A percentile compares a stretch with the other conserved stretches of the same genome.
phyloP scores from a whole-genome alignment of 176 grass and related monocot species.

The Aegilops tauschii region DNA sequence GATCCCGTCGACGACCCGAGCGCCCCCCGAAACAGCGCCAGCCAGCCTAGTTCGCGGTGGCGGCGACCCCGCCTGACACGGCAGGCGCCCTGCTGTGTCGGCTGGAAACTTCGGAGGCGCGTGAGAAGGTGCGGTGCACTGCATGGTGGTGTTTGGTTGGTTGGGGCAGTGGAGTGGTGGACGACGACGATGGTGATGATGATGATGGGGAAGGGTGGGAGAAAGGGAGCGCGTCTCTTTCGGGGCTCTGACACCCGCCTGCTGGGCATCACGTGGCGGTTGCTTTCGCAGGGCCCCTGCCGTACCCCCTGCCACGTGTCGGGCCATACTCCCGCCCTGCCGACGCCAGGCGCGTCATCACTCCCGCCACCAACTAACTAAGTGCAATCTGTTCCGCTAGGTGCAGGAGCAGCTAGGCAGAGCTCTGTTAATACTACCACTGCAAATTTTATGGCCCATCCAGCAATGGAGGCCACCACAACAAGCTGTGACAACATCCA shows the following conservation, averaged over 20 bases:
- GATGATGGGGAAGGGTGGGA: not conserved
- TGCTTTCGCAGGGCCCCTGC: constrained; percentile 58
- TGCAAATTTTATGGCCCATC: not conserved
- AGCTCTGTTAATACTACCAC: not conserved
- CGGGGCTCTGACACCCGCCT: constrained; percentile 66
- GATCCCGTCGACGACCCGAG: not conserved
- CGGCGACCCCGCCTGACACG: not conserved
- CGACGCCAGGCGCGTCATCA: constrained; percentile 9
- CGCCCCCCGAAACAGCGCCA: not conserved
- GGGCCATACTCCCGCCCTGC: constrained; percentile 36
- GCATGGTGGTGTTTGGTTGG: not conserved
- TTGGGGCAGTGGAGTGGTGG: not conserved
- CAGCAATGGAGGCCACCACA: not conserved
- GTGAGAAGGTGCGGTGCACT: not conserved
- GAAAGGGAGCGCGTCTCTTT: constrained; percentile 32
- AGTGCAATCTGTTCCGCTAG: not conserved
- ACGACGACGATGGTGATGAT: not conserved
- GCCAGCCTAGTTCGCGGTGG: too few relatives aligned
- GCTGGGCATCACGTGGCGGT: constrained; percentile 61
- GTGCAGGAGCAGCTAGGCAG: not conserved
- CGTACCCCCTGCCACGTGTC: constrained; percentile 64
- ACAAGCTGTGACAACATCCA: not conserved
- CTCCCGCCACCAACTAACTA: not conserved
- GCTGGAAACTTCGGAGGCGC: constrained; percentile 59
- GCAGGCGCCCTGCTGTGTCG: constrained; percentile 36